Conservation (phyloP, 2,329 filamentous ascomycete species). For the Zasmidium angulare region DNA sequence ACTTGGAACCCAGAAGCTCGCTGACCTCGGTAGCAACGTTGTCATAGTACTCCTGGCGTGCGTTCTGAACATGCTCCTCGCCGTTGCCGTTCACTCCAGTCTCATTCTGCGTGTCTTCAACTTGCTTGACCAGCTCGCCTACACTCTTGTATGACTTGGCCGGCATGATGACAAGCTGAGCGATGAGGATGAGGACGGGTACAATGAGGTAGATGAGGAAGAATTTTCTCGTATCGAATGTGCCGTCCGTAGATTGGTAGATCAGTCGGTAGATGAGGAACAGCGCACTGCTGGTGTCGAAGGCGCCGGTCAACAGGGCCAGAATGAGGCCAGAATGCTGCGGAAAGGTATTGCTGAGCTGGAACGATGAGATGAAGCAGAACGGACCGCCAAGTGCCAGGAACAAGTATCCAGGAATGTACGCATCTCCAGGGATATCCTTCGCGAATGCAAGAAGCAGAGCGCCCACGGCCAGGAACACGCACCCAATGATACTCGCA, state of each 20-base stretch:
- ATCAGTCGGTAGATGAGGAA: slow-evolving; percentile 50
- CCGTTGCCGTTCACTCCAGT: slow-evolving; percentile 13
- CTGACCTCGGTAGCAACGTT: slow-evolving; percentile 70
- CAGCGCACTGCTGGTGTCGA: slow-evolving; percentile 51
- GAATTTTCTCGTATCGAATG: slow-evolving; percentile 49
- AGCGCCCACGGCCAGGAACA: slow-evolving; percentile 69
- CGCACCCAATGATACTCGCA: slow-evolving; percentile 68
- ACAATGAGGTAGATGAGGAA: slow-evolving; percentile 52
- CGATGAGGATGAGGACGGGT: slow-evolving; percentile 43
- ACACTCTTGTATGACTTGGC: slow-evolving; percentile 55
- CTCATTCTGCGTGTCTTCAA: slow-evolving; percentile 47
- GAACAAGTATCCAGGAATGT: slow-evolving; percentile 52
- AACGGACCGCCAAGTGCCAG: slow-evolving; percentile 52
- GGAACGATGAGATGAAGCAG: slow-evolving; percentile 53
- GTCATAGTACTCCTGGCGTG: slow-evolving; percentile 57
- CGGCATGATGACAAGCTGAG: slow-evolving; percentile 50
- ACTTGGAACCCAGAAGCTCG: slow-evolving; percentile 66
- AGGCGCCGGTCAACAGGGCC: slow-evolving; percentile 52
- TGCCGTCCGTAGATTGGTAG: slow-evolving; percentile 44
- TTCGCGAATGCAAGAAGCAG: slow-evolving; percentile 69
- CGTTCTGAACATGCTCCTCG: slow-evolving; percentile 44
- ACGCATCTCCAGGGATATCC: slow-evolving; percentile 64
- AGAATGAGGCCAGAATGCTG: slow-evolving; percentile 50
- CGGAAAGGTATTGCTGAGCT: slow-evolving; percentile 53
- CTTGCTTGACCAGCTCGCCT: slow-evolving; percentile 75